These are phyloP conservation scores for Sporobolomyces pararoseus DNA, from an alignment of 768 basidiomycete genomes.

Conservation along the genomic window DNA sequence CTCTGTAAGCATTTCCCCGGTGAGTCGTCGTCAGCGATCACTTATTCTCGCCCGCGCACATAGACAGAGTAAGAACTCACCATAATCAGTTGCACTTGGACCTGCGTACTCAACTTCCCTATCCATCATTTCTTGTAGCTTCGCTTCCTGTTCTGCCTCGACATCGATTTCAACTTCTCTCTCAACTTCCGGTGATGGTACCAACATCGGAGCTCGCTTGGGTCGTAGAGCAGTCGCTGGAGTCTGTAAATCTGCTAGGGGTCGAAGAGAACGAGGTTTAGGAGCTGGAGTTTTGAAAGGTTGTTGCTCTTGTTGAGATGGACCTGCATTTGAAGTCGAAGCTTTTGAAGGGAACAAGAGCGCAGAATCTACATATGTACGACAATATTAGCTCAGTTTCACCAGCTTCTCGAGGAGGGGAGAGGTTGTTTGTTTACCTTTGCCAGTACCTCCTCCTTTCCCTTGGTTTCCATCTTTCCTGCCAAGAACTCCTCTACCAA, in stretches of 20 bases:
- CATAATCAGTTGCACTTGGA: neutral
- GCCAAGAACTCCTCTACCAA: constrained; percentile 3
- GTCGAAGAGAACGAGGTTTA: constrained; percentile 16
- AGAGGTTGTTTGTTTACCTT: neutral
- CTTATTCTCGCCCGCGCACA: too few species aligned
- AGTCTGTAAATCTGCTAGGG: constrained; percentile 13
- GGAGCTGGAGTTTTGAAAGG: constrained; percentile 14
- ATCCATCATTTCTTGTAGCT: neutral
- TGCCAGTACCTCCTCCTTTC: neutral
- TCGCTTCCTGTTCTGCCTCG: neutral
- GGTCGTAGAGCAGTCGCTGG: constrained; percentile 11
- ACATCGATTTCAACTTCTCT: constrained; percentile 1
- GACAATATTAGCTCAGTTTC: neutral
- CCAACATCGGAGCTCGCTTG: constrained; percentile 5
- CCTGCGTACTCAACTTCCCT: constrained; percentile 13
- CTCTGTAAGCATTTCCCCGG: neutral
- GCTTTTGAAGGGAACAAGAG: constrained; percentile 12
- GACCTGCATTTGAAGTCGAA: constrained; percentile 3
- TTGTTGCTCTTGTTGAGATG: neutral
- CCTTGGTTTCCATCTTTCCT: constrained; percentile 12
- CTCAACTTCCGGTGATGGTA: constrained; percentile 8
- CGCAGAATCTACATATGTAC: neutral
- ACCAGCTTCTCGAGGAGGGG: neutral
- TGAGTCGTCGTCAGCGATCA: too few species aligned
- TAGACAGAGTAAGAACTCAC: neutral